A percentile compares a stretch with the other conserved stretches of the same genome.
Conservation (phyloP, 306 rosid genomes). For the Betula pendula region DNA sequence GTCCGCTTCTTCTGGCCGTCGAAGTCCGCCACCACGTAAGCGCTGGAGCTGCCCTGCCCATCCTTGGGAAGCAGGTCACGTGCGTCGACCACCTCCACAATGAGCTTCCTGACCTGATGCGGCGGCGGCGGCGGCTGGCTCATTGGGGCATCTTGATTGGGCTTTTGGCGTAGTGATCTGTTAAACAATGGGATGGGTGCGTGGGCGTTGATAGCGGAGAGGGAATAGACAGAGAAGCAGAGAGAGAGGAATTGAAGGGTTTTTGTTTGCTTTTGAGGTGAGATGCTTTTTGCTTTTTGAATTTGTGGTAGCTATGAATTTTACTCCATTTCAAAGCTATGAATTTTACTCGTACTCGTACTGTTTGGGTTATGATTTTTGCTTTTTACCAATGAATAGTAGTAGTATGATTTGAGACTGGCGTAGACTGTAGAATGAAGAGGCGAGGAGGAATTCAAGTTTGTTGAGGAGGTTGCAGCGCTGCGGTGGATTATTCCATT, state of each 20-base stretch:
- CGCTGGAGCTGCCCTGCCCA: conserved; percentile 95
- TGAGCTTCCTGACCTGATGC: conserved; percentile 46
- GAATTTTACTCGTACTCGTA: no score
- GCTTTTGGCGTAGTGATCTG: no score
- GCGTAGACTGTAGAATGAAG: no score
- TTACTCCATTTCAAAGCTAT: not conserved
- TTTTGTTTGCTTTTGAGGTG: conserved; percentile 32
- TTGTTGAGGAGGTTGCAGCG: conserved; percentile 24
- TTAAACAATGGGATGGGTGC: conserved; percentile 16
- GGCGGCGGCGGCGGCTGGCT: conserved; percentile 34
- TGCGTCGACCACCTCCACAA: conserved; percentile 77
- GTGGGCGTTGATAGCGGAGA: conserved; percentile 56
- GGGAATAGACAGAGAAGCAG: not conserved
- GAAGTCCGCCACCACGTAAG: conserved; percentile 78
- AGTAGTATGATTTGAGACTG: not conserved
- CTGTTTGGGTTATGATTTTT: not conserved
- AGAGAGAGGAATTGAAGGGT: not conserved
- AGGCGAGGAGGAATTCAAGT: not conserved
- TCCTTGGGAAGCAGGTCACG: conserved; percentile 90
- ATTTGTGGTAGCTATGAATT: not conserved
- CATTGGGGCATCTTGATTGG: conserved; percentile 69
- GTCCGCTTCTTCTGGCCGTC: conserved; percentile 88
- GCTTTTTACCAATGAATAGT: not conserved
- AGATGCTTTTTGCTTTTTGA: conserved; percentile 12
- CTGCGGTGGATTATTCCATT: conserved; percentile 63